Evolutionary conservation across 2,329 filamentous ascomycete species (phyloP), one percentile per base, ranked within the genome.

Genomic region (Penicillium sp.): DNA sequence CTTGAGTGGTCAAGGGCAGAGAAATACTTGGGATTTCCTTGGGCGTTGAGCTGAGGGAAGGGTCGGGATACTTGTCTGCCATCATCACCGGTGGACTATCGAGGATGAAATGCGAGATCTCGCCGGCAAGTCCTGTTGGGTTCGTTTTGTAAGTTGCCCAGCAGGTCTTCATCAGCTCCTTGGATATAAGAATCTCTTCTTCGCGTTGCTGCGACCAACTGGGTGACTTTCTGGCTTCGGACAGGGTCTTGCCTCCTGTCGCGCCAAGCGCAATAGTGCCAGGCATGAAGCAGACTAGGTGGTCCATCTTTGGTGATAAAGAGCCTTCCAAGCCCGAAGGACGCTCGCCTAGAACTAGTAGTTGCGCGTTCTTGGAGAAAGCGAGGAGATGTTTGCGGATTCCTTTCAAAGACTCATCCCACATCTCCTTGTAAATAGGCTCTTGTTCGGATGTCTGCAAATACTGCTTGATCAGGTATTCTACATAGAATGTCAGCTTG

Each of bases 401-500:
- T 45, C 93, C 94, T 15, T 78, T 79, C 42, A 99, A 78, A 13
- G 90, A 81, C 69, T 99, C 88, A 36, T 93, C 81, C 92, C 95
- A 99, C 85, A 99, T 89, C 13, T 94, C 89, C 59, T 86, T 80
- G 72, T 99, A 99, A 15, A 97, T 76, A 0, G 85, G 80, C 70
- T 99, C 93, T 66, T 92, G 81, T 69, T 88, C 85, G 51, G 89
- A 89, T 12, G 94, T 99, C 73, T 99, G 94, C 18, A 96, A 80
- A 69, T 95, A 97, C 71, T 99, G 94, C 76, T 99, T 99, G 78
- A 97, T 95, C 46, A 99, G 84, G 71, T 99, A 99, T 75, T 99
- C 90, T 78, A 39, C n/a, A 6, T 10, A 9, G 12, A 46, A 18
- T 39, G 45, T 60, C 41, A 59, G 60, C 51, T 46, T 46, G 23